phyloP scores from a whole-genome alignment of 495 filamentous ascomycete species.

The Penicillium waksmanii region DNA sequence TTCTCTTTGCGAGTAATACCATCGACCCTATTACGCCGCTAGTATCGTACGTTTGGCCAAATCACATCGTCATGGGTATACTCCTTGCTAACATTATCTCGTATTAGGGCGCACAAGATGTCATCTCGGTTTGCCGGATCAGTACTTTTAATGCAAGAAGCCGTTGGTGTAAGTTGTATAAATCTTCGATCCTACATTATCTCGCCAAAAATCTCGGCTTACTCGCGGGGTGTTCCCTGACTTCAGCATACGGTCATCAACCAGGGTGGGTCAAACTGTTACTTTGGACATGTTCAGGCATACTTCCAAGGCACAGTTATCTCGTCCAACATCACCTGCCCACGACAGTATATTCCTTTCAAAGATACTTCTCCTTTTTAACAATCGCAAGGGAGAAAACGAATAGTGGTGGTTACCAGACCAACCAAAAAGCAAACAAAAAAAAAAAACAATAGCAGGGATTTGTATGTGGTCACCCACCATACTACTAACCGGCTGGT shows the following conservation, averaged over 20 bases:
- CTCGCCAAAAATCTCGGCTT: background rate
- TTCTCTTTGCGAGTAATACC: conserved; percentile 54
- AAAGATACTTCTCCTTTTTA: background rate
- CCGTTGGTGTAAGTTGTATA: conserved; percentile 25
- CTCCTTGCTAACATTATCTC: background rate
- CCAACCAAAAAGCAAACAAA: no score
- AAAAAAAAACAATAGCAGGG: no score
- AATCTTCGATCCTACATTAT: background rate
- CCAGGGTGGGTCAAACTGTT: conserved; percentile 8
- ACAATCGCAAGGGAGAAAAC: no score
- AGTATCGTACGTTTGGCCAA: conserved; percentile 13
- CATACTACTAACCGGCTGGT: no score
- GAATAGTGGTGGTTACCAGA: no score
- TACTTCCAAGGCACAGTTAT: conserved; percentile 9
- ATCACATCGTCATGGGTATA: background rate
- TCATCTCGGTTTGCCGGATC: conserved; percentile 30
- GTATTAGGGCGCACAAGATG: conserved; percentile 52
- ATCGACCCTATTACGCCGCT: conserved; percentile 57
- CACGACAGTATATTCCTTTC: background rate
- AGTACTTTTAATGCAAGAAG: conserved; percentile 14
- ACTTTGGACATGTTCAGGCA: conserved; percentile 14
- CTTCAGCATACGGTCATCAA: conserved; percentile 20
- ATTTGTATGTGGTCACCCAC: no score
- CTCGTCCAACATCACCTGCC: background rate
- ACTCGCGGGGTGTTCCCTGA: background rate